Percentiles rank a stretch among this genome's conserved stretches.
phyloP scores from a whole-genome alignment of 177 flowering plant species.

The Vitis hybrid region DNA sequence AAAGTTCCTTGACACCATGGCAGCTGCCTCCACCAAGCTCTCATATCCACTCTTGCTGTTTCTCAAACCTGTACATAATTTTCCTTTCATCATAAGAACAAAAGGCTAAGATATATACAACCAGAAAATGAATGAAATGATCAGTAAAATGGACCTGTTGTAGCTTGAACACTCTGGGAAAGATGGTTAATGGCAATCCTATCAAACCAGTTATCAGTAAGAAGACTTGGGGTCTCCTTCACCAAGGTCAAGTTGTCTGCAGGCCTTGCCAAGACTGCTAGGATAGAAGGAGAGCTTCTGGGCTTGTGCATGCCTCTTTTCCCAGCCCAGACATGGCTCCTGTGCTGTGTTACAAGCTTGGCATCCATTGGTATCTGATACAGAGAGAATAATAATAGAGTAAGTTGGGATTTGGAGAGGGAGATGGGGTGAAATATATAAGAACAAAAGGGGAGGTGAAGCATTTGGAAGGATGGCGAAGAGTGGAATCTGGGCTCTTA shows the following conservation, averaged over 20 bases:
- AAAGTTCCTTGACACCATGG: conserved; percentile 30
- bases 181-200: conserved; percentile 61
- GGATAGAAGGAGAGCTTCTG: conserved; percentile 3
- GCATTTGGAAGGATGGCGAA: not conserved
- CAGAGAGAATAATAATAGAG: conserved; percentile 3
- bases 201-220: conserved; percentile 70
- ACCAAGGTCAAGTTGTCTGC: conserved; percentile 1
- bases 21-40: conserved; percentile 73
- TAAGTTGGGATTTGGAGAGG: not conserved
- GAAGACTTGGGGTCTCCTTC: conserved; percentile 8
- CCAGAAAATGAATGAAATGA: not conserved
- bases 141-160: conserved; percentile 45
- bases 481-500: too few species aligned
- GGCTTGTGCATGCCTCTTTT: conserved; percentile 12
- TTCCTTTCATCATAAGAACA: not conserved
- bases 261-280: conserved; percentile 41
- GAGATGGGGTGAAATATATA: not conserved
- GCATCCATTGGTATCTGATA: conserved; percentile 30
- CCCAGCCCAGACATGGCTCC: conserved; percentile 6
- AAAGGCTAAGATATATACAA: not conserved
- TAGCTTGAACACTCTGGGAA: conserved; percentile 55
- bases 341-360: conserved; percentile 21
- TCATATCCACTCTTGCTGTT: conserved; percentile 66
- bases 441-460: conserved; percentile 5
- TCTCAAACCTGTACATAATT: conserved; percentile 43